Base-by-base conservation (phyloP, 306 rosid species). In the Sesbania bispinosa region DNA sequence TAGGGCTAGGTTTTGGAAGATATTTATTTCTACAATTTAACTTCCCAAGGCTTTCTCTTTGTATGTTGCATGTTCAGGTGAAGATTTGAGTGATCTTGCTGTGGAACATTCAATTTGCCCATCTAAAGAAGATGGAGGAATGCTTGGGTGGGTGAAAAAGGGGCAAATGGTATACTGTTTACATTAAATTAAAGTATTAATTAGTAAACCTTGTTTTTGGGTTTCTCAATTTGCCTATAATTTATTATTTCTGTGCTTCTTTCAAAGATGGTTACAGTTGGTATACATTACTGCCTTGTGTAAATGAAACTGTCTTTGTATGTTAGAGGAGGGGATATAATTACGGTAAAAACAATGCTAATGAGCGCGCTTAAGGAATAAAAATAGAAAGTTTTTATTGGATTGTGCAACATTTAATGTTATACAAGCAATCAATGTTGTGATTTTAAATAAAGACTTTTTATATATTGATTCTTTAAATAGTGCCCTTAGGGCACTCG, bases 61-160 rank as follows among this genome's bases (percentile, higher is more conserved):
- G 36, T 36, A 26, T 62, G 52, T 57, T 74, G 71, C 65, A 42
- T 69, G 69, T 81, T 79, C 79, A 94, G 97, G 97, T 72, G 97
- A 94, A 68, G 96, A 90, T 74, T 88, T 94, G 51, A 90, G 96
- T 82, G 97, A 94, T 83, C 97, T 94, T 77, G 98, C 96, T 29
- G 80, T 86, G 42, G 90, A 90, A 65, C 54, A 85, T 75, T 93
- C 97, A 11, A 35, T 88, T 10, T 93, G 98, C 58, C 98, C 98
- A 39, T 93, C 98, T 77, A 93, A 93, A 75, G 87, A 80, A 24
- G 90, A 84, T 62, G 98, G 98, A 7, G 97, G 98, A 46, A 90
- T 90, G 94, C 98, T 93, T 75, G 98, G 98, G 48, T 93, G 98
- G 98, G 94, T 93, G 76, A 84, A 71, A 67, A 90, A 85, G 85